Conservation (phyloP, 2,329 filamentous ascomycete genomes). For the Leptographium flavum region DNA sequence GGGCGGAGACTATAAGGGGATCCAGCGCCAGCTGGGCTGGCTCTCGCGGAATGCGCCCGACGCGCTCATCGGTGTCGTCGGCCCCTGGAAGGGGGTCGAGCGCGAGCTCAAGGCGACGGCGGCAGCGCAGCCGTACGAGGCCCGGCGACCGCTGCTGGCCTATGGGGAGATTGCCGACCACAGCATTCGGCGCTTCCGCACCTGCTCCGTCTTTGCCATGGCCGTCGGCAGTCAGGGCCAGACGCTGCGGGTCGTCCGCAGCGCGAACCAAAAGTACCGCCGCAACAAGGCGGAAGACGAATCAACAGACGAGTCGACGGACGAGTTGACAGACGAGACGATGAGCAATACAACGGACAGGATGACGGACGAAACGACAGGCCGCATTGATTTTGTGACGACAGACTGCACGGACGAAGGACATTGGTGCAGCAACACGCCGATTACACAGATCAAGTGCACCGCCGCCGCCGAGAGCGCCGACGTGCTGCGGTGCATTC, state of each 20-base stretch:
- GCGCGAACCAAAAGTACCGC: slow-evolving; percentile 36
- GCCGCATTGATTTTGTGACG: slow-evolving; percentile 32
- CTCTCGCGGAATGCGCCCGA: slow-evolving; percentile 36
- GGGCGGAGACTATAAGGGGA: neutral
- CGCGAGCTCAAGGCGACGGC: slow-evolving; percentile 19
- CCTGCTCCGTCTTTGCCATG: slow-evolving; percentile 27
- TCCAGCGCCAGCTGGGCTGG: slow-evolving; percentile 29
- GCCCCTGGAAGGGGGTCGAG: slow-evolving; percentile 18
- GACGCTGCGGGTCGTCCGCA: slow-evolving; percentile 37
- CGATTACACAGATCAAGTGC: slow-evolving; percentile 38
- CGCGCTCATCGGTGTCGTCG: slow-evolving; percentile 23
- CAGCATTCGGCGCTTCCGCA: slow-evolving; percentile 13
- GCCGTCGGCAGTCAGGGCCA: slow-evolving; percentile 43
- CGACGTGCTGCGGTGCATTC: slow-evolving; percentile 29
- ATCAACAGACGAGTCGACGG: too few species aligned
- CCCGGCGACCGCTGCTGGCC: slow-evolving; percentile 28
- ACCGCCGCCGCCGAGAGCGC: slow-evolving; percentile 23
- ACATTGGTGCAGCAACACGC: slow-evolving; percentile 38
- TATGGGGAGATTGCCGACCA: slow-evolving; percentile 38
- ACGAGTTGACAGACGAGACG: too few species aligned
- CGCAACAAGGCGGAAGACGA: slow-evolving; percentile 34
- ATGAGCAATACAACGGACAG: too few species aligned
- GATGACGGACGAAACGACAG: too few species aligned
- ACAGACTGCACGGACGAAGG: slow-evolving; percentile 27
- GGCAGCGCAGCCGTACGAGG: slow-evolving; percentile 1